phyloP scores from a whole-genome alignment of 345 rosid genomes.

The Pseudoturritis turrita region DNA sequence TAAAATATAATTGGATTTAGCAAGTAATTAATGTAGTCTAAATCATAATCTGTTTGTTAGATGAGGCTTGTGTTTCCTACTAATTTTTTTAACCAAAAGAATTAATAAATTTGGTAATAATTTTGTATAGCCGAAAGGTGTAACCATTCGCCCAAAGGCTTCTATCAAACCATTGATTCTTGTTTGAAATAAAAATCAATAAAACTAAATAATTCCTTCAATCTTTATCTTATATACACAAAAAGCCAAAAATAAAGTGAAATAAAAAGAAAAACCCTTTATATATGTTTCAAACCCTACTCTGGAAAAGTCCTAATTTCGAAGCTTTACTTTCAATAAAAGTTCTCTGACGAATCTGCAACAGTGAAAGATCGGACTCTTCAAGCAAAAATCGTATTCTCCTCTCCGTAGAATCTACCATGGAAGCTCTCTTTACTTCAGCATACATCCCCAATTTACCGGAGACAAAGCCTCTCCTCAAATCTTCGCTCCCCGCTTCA shows the following conservation, averaged over 20 bases:
- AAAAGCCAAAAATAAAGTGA: background rate
- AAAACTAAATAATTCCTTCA: background rate
- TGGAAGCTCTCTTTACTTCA: constrained; percentile 63
- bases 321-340: background rate
- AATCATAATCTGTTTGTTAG: too few relatives aligned
- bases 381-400: background rate
- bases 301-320: constrained; percentile 16
- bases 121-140: background rate
- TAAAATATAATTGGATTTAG: too few relatives aligned
- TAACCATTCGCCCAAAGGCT: background rate
- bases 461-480: constrained; percentile 32
- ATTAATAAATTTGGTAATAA: background rate
- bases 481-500: constrained; percentile 22
- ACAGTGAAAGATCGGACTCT: constrained; percentile 9
- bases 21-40: too few relatives aligned
- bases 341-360: constrained; percentile 15
- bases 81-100: background rate
- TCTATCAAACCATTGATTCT: background rate
- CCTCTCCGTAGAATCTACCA: constrained; percentile 14
- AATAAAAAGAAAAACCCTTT: background rate
- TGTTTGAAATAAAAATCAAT: background rate
- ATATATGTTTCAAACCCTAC: constrained; percentile 14
- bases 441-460: constrained; percentile 38
- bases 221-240: background rate
- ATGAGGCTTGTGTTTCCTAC: too few relatives aligned